Evolutionary conservation across 306 rosid species (phyloP).

Genomic region (Dryas drummondii): DNA sequence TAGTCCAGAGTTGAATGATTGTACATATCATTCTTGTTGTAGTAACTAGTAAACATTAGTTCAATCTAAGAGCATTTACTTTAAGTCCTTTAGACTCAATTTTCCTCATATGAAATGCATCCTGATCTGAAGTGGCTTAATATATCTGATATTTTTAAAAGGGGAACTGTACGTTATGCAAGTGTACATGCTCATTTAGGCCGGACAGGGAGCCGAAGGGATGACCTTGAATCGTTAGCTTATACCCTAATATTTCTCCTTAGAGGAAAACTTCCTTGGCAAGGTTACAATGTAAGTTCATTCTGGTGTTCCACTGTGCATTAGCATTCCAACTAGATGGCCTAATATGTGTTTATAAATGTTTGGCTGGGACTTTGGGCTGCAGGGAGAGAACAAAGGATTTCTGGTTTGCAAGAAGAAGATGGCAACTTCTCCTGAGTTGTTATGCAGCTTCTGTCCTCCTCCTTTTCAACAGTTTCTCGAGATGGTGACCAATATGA

Average conservation of each 20-base stretch:
- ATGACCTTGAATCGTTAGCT: conserved; percentile 41
- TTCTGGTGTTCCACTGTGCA: neutral
- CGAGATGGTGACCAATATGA: conserved; percentile 44
- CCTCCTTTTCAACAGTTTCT: conserved; percentile 36
- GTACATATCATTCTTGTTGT: neutral
- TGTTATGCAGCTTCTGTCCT: conserved; percentile 34
- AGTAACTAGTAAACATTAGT: neutral
- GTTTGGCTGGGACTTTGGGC: neutral
- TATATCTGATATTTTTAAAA: conserved; percentile 1
- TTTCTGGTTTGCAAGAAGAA: conserved; percentile 44
- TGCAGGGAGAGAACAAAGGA: conserved; percentile 44
- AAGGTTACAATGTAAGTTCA: conserved; percentile 40
- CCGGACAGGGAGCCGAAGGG: conserved; percentile 45
- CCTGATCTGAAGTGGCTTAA: neutral
- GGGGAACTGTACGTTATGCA: conserved; percentile 46
- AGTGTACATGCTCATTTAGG: conserved; percentile 46
- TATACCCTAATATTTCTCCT: conserved; percentile 40
- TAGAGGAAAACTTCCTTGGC: conserved; percentile 47
- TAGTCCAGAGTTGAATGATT: neutral
- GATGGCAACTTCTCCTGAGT: conserved; percentile 42
- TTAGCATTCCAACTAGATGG: conserved; percentile 4
- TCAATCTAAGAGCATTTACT: neutral
- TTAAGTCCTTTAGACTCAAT: neutral
- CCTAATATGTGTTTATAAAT: neutral
- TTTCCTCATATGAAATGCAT: neutral